These are phyloP conservation scores for Tulasnella sp. DNA, from an alignment of 768 basidiomycete genomes.

Conservation along the genomic window DNA sequence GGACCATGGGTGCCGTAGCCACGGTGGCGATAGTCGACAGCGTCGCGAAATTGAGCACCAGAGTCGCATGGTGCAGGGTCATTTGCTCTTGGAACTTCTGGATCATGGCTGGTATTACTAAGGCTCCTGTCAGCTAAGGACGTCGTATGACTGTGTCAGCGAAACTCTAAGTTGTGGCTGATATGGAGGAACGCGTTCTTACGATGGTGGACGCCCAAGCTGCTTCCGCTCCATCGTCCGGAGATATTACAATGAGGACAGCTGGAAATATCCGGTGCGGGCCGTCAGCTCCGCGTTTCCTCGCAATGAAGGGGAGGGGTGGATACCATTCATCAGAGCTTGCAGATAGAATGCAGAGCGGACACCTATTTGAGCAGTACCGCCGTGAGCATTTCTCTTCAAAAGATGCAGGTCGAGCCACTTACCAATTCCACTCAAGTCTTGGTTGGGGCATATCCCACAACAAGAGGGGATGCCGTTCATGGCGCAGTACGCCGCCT, in stretches of 20 bases:
- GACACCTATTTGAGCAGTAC: conserved; percentile 8
- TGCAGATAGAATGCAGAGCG: conserved; percentile 23
- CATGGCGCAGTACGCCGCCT: background rate
- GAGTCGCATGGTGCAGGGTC: conserved; percentile 18
- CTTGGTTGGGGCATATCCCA: conserved; percentile 22
- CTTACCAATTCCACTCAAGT: conserved; percentile 9
- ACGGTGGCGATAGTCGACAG: conserved; percentile 16
- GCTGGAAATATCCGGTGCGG: background rate
- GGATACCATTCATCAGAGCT: conserved; percentile 22
- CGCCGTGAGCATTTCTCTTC: background rate
- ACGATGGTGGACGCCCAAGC: conserved; percentile 23
- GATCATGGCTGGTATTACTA: conserved; percentile 21
- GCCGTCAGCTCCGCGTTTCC: too few relatives aligned
- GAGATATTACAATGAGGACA: conserved; percentile 15
- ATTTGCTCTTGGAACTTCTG: conserved; percentile 22
- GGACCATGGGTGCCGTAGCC: conserved; percentile 16
- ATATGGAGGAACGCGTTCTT: background rate
- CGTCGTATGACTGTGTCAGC: background rate
- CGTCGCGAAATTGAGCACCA: conserved; percentile 1
- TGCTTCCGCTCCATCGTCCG: conserved; percentile 15
- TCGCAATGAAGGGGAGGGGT: too few relatives aligned
- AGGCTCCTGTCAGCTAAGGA: conserved; percentile 10
- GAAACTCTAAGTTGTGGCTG: background rate
- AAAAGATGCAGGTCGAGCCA: background rate
- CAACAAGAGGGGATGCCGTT: background rate